Conservation (phyloP, 2,329 filamentous ascomycete genomes). For the Fusarium sp. region DNA sequence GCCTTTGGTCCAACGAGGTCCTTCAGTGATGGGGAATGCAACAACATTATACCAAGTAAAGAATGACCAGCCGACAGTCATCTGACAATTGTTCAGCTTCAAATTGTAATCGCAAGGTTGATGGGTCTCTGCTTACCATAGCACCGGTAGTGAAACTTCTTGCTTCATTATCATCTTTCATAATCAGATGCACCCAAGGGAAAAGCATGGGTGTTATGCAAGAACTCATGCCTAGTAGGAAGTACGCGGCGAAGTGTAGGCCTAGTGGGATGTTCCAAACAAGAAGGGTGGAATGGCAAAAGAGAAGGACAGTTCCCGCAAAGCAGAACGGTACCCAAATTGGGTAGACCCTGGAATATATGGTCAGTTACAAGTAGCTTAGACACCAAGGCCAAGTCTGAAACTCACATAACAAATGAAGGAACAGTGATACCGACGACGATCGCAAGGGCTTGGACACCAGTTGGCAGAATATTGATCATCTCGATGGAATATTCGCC, state of each 20-base stretch:
- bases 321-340: conserved; percentile 46
- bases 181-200: conserved; percentile 39
- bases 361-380: background rate
- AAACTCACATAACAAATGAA: conserved; percentile 24
- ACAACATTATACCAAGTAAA: conserved; percentile 42
- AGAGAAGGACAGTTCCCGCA: conserved; percentile 37
- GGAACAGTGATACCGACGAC: conserved; percentile 43
- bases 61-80: conserved; percentile 45
- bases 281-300: conserved; percentile 35
- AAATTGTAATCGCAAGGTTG: accelerated
- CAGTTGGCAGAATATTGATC: conserved; percentile 44
- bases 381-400: background rate
- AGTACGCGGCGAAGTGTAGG: conserved; percentile 35
- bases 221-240: conserved; percentile 36
- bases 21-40: conserved; percentile 37
- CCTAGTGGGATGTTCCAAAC: conserved; percentile 41
- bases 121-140: conserved; percentile 28
- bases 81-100: conserved; percentile 29
- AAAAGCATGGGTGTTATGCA: conserved; percentile 43
- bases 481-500: conserved; percentile 36
- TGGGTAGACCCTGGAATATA: conserved; percentile 21
- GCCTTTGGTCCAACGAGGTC: conserved; percentile 38
- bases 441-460: conserved; percentile 44
- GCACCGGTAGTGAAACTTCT: conserved; percentile 42
- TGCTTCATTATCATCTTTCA: conserved; percentile 40